Evolutionary conservation across 1,284 basidiomycete species (phyloP).

Genomic region (Melampsora allii-populina): DNA sequence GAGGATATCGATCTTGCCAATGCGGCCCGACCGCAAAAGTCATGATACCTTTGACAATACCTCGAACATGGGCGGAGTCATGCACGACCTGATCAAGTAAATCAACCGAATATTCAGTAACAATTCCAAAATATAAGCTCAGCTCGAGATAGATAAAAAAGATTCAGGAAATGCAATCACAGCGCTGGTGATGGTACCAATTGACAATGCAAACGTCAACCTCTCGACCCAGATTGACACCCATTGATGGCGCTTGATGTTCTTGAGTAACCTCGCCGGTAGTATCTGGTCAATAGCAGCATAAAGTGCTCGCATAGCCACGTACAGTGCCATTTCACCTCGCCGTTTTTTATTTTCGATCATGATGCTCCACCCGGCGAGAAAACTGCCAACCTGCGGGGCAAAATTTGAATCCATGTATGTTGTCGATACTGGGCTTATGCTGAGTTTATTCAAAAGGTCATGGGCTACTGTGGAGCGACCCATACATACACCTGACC

Average conservation of each 20-base stretch:
- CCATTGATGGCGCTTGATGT: conserved; percentile 25
- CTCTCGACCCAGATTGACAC: conserved; percentile 45
- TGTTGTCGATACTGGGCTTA: conserved; percentile 48
- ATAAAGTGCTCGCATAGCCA: conserved; percentile 53
- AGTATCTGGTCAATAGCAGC: conserved; percentile 46
- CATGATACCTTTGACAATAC: conserved; percentile 45
- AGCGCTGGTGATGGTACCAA: conserved; percentile 43
- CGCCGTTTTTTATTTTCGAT: conserved; percentile 54
- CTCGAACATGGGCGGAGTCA: conserved; percentile 45
- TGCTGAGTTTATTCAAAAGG: conserved; percentile 12
- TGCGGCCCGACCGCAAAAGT: conserved; percentile 43
- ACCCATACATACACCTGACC: conserved; percentile 47
- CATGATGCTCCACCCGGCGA: conserved; percentile 50
- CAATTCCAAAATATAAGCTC: neutral
- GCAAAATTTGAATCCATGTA: conserved; percentile 47
- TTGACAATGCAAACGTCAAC: conserved; percentile 44
- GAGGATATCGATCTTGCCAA: conserved; percentile 1
- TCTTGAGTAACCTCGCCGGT: conserved; percentile 37
- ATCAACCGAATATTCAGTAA: neutral
- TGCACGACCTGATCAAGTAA: conserved; percentile 44
- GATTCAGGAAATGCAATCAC: conserved; percentile 3
- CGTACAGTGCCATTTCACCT: conserved; percentile 54
- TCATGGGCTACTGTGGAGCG: neutral
- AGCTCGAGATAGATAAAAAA: neutral
- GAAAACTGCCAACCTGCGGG: conserved; percentile 45